Evolutionary conservation across 352 stramenopile genomes (phyloP).

Genomic region (Halophytophthora polymorphica): DNA sequence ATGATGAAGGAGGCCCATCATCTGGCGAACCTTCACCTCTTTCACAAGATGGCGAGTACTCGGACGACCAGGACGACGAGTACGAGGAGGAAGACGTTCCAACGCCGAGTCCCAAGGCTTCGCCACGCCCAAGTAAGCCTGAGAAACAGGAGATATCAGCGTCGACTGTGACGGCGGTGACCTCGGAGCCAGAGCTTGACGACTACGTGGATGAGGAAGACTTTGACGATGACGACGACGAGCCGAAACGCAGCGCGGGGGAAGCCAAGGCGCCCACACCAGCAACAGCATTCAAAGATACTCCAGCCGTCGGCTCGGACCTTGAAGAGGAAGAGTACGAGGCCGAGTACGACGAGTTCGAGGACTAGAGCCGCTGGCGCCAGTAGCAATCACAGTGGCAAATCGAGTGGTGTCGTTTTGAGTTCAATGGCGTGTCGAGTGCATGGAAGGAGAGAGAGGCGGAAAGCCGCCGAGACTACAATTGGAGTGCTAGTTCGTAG

Average conservation of each 20-base stretch:
- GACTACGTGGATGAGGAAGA: slow-evolving; percentile 32
- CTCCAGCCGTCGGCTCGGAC: slow-evolving; percentile 6
- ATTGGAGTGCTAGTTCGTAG: slow-evolving; percentile 3
- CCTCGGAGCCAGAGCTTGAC: slow-evolving; percentile 8
- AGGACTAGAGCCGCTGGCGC: slow-evolving; percentile 20
- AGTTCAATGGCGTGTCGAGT: too few relatives aligned
- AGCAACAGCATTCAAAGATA: neutral
- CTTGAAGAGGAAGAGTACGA: slow-evolving; percentile 39
- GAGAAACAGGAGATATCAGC: slow-evolving; percentile 1
- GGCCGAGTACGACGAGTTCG: slow-evolving; percentile 59
- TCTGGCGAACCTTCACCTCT: too few relatives aligned
- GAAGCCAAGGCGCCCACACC: neutral
- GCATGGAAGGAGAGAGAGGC: too few relatives aligned
- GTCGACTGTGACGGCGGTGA: neutral
- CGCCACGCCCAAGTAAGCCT: neutral
- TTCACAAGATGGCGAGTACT: slow-evolving; percentile 26
- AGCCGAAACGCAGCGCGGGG: neutral
- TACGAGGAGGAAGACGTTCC: slow-evolving; percentile 38
- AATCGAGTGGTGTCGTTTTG: too few relatives aligned
- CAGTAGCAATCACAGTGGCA: neutral
- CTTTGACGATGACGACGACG: slow-evolving; percentile 18
- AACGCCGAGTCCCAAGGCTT: slow-evolving; percentile 3
- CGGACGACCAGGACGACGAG: slow-evolving; percentile 37
- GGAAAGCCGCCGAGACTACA: neutral
- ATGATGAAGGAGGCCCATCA: neutral